Percentiles rank a stretch among this genome's conserved stretches.
These are phyloP conservation scores for Phycomyces blakesleeanus DNA, from an alignment of 192 early-diverging fungal genomes.

Conservation along the genomic window DNA sequence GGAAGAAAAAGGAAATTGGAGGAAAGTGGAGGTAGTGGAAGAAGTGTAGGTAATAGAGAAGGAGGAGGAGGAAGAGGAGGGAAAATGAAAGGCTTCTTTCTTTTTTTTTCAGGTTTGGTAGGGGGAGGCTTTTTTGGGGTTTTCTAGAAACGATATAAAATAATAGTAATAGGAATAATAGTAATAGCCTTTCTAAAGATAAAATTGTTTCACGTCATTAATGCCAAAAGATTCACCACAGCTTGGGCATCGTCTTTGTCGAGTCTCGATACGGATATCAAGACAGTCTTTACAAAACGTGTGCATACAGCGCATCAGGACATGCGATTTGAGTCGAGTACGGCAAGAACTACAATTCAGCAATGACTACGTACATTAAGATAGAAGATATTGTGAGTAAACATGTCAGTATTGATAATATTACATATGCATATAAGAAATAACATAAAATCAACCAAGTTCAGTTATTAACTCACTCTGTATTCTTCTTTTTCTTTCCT, in stretches of 20 bases:
- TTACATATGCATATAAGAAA: too few relatives aligned
- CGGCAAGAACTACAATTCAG: slow-evolving; percentile 89
- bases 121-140: too few relatives aligned
- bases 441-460: slow-evolving; percentile 16
- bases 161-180: background rate
- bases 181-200: slow-evolving; percentile 49
- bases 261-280: slow-evolving; percentile 74
- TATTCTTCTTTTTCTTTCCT: slow-evolving; percentile 51
- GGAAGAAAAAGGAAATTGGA: background rate
- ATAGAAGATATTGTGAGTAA: too few relatives aligned
- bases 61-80: too few relatives aligned
- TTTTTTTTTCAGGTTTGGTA: too few relatives aligned
- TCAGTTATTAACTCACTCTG: slow-evolving; percentile 19
- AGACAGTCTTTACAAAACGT: slow-evolving; percentile 92
- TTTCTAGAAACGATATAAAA: background rate
- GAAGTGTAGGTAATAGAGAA: too few relatives aligned
- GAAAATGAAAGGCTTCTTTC: too few relatives aligned
- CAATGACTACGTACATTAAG: too few relatives aligned
- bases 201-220: slow-evolving; percentile 79
- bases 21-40: too few relatives aligned
- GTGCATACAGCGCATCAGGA: slow-evolving; percentile 88
- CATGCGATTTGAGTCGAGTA: slow-evolving; percentile 81
- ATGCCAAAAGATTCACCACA: slow-evolving; percentile 80
- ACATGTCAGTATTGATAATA: too few relatives aligned
- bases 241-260: slow-evolving; percentile 89